Conservation (phyloP, 345 rosid species). For the Clarkia xantiana region DNA sequence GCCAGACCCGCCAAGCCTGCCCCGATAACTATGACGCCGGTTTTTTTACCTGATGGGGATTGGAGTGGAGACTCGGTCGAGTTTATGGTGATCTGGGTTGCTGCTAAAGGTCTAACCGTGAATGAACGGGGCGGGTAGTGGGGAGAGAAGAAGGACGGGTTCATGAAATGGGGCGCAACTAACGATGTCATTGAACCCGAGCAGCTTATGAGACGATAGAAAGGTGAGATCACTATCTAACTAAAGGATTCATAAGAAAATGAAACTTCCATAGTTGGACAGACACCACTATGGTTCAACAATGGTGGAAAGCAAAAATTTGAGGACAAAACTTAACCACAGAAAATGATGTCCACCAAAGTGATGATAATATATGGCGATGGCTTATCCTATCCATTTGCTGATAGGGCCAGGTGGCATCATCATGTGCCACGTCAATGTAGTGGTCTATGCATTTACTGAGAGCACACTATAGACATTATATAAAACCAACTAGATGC, state of each 20-base stretch:
- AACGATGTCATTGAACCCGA: slow-evolving; percentile 14
- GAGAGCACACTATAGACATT: too few species aligned
- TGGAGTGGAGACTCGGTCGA: slow-evolving; percentile 10
- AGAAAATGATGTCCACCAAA: neutral
- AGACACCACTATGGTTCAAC: too few species aligned
- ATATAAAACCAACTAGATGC: too few species aligned
- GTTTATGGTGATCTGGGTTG: slow-evolving; percentile 8
- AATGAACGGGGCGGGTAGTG: slow-evolving; percentile 1
- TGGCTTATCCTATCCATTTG: slow-evolving; percentile 4
- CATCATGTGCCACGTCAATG: slow-evolving; percentile 7
- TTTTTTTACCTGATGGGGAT: slow-evolving; percentile 6
- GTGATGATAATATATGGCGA: too few species aligned
- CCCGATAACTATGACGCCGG: slow-evolving; percentile 54
- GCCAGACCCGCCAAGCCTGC: slow-evolving; percentile 89
- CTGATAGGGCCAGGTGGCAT: slow-evolving; percentile 1
- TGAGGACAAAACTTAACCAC: neutral
- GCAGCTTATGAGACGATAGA: neutral
- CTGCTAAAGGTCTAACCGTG: slow-evolving; percentile 7
- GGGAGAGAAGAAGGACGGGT: slow-evolving; percentile 1
- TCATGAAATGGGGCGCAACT: slow-evolving; percentile 2
- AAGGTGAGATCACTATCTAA: neutral
- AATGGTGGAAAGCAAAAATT: neutral
- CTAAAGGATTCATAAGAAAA: neutral
- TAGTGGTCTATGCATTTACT: too few species aligned
- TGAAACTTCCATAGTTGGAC: neutral